Evolutionary conservation across 805 yeast genomes (phyloP).

Genomic region (Yarrowia keelungensis): DNA sequence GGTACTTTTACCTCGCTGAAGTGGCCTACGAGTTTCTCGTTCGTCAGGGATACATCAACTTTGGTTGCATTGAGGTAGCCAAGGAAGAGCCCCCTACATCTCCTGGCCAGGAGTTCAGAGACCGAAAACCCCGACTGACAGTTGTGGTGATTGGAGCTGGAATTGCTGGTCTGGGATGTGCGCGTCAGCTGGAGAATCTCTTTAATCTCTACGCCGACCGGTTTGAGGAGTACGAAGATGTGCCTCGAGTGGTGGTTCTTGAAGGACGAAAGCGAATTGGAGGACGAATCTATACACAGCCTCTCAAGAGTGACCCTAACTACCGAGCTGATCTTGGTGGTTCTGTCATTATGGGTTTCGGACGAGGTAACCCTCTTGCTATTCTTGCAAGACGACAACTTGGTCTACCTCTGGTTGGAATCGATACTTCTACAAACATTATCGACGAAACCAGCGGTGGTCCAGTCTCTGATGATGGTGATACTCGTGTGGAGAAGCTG

Average conservation of each 20-base stretch:
- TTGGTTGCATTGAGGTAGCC: constrained; percentile 52
- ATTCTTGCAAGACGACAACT: constrained; percentile 53
- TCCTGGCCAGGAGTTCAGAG: constrained; percentile 43
- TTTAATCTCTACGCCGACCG: constrained; percentile 49
- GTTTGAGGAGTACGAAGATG: constrained; percentile 51
- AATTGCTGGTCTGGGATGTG: constrained; percentile 94
- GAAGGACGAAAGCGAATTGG: constrained; percentile 55
- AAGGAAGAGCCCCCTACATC: constrained; percentile 40
- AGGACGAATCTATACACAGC: constrained; percentile 53
- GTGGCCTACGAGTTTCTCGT: constrained; percentile 55
- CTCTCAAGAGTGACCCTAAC: constrained; percentile 43
- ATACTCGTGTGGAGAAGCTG: constrained; percentile 49
- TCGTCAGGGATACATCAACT: constrained; percentile 54
- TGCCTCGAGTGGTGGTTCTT: constrained; percentile 52
- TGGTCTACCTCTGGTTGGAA: constrained; percentile 51
- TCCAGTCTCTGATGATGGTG: constrained; percentile 46
- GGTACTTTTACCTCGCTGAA: constrained; percentile 53
- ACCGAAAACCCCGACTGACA: constrained; percentile 50
- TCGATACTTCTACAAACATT: constrained; percentile 49
- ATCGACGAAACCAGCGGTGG: constrained; percentile 50
- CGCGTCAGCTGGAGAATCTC: constrained; percentile 87
- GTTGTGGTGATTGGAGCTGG: constrained; percentile 94
- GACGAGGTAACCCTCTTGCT: constrained; percentile 54
- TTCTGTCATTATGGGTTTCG: constrained; percentile 52
- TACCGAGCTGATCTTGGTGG: constrained; percentile 53